phyloP scores from a whole-genome alignment of 2,329 filamentous ascomycete species.

The Sclerotinia subarctica region DNA sequence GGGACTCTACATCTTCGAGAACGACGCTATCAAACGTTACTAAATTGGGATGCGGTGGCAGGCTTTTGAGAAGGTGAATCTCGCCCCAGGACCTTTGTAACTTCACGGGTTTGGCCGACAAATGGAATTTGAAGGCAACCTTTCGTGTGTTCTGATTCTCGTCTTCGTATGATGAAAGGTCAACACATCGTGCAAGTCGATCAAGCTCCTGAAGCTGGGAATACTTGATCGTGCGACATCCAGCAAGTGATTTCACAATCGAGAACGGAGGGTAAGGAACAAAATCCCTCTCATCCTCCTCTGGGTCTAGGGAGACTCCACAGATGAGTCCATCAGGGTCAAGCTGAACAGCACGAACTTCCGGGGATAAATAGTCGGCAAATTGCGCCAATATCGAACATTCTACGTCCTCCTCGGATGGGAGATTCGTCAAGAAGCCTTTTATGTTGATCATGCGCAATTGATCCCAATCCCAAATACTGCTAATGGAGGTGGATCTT shows the following conservation, averaged over 20 bases:
- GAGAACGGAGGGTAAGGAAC: not conserved
- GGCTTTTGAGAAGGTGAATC: not conserved
- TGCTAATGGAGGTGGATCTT: not conserved
- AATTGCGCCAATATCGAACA: not conserved
- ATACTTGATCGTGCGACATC: not conserved
- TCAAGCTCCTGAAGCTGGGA: not conserved
- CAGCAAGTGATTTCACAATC: not conserved
- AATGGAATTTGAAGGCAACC: not conserved
- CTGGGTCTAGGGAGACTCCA: not conserved
- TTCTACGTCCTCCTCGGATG: not conserved
- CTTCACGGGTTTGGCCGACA: not conserved
- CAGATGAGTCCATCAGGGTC: not conserved
- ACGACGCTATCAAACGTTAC: not conserved
- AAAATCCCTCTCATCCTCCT: not conserved
- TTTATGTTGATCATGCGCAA: not conserved
- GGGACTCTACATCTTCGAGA: constrained; percentile 5
- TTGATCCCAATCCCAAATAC: constrained; percentile 2
- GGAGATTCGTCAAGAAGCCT: not conserved
- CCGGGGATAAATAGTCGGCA: not conserved
- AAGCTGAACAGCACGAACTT: not conserved
- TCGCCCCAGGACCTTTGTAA: not conserved
- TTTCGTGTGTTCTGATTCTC: not conserved
- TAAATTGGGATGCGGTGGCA: not conserved
- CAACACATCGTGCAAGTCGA: not conserved
- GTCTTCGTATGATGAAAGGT: constrained; percentile 4